Evolutionary conservation across 1,139 yeast genomes (phyloP).

Genomic region (Geotrichum histeridarum): DNA sequence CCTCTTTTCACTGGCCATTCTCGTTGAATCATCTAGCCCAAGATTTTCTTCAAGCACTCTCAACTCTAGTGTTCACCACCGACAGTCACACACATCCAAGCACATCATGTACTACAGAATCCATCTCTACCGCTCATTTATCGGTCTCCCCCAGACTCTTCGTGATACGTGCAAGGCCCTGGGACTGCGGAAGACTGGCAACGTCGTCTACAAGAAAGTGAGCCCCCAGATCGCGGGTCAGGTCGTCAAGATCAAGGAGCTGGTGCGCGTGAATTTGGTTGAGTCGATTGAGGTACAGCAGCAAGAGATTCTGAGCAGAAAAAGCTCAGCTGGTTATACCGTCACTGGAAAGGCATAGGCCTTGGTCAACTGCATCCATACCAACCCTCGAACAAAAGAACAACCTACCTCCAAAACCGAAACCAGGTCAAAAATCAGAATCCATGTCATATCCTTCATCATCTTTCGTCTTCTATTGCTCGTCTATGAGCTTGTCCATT

Average conservation of each 20-base stretch:
- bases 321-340: constrained; percentile 14
- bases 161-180: constrained; percentile 63
- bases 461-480: no score
- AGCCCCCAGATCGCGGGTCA: constrained; percentile 81
- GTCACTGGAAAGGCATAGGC: constrained; percentile 9
- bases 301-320: constrained; percentile 13
- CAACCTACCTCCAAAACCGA: neutral
- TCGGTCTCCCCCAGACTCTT: constrained; percentile 71
- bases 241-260: constrained; percentile 76
- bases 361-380: neutral
- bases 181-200: constrained; percentile 73
- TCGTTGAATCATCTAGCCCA: no score
- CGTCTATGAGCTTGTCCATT: no score
- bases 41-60: no score
- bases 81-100: neutral
- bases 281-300: constrained; percentile 32
- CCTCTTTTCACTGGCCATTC: no score
- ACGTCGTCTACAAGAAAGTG: constrained; percentile 66
- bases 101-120: constrained; percentile 50
- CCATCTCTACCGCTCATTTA: constrained; percentile 73
- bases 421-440: no score
- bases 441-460: no score
- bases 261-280: constrained; percentile 78
- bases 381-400: neutral
- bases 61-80: no score